Percentiles rank a stretch among this genome's conserved stretches.
Evolutionary conservation across 2,329 filamentous ascomycete species (phyloP).

Genomic region (Talaromyces sp.): DNA sequence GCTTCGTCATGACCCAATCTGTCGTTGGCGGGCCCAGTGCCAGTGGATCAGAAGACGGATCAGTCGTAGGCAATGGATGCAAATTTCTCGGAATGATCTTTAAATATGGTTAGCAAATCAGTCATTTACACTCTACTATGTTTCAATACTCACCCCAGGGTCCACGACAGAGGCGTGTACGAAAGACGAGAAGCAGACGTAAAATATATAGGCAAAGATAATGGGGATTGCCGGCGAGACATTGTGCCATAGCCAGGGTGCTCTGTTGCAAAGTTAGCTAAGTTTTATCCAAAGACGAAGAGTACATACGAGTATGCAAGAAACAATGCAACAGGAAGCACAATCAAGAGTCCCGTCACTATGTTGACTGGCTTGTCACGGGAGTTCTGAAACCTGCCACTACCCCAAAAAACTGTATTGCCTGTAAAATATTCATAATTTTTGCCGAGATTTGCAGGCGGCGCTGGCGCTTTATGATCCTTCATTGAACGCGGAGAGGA

Average conservation of each 20-base stretch:
- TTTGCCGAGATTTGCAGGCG: conserved; percentile 54
- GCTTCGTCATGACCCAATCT: conserved; percentile 90
- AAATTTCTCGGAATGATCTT: conserved; percentile 91
- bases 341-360: conserved; percentile 75
- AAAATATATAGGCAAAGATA: conserved; percentile 86
- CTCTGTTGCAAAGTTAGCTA: conserved; percentile 44
- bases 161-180: conserved; percentile 88
- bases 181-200: conserved; percentile 88
- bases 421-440: conserved; percentile 94
- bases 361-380: conserved; percentile 85
- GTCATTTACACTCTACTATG: not conserved
- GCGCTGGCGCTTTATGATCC: conserved; percentile 28
- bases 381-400: conserved; percentile 85
- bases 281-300: not conserved
- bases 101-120: conserved; percentile 19
- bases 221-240: conserved; percentile 87
- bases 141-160: conserved; percentile 70
- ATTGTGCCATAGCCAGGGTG: conserved; percentile 80
- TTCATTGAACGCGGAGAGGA: conserved; percentile 69
- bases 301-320: conserved; percentile 69
- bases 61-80: conserved; percentile 77
- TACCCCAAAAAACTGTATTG: conserved; percentile 85
- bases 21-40: conserved; percentile 80
- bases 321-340: conserved; percentile 78
- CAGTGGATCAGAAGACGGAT: conserved; percentile 76